Evolutionary conservation across 345 rosid genomes (phyloP).

Genomic region (Turritis glabra): DNA sequence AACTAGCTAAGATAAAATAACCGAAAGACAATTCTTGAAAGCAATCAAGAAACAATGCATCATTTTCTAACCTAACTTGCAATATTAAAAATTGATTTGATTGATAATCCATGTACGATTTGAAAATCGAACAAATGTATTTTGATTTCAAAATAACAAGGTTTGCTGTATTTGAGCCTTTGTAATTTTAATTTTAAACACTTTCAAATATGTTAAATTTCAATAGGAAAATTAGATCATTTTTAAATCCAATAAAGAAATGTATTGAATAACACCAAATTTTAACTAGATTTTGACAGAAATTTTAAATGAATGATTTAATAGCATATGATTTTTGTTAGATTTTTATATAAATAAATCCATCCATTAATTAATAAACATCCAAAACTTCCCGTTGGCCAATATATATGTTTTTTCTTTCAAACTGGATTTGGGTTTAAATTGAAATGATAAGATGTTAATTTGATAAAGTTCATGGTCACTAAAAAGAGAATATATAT

Average conservation of each 20-base stretch:
- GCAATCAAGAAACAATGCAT: not conserved
- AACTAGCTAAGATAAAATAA: too few relatives aligned
- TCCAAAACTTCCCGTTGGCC: not conserved
- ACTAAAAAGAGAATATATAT: not conserved
- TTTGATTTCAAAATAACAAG: too few relatives aligned
- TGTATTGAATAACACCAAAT: not conserved
- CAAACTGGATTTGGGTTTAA: not conserved
- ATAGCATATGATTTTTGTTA: not conserved
- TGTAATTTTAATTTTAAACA: not conserved
- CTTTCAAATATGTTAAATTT: not conserved
- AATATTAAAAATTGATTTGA: too few relatives aligned
- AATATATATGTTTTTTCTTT: not conserved
- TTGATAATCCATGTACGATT: too few relatives aligned
- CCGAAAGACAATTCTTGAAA: too few relatives aligned
- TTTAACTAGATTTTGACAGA: not conserved
- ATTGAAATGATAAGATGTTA: not conserved
- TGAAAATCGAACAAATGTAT: not conserved
- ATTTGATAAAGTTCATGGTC: too few relatives aligned
- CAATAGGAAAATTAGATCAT: not conserved
- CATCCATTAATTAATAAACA: not conserved
- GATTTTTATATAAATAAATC: not conserved
- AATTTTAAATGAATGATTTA: not conserved
- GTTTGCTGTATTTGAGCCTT: not conserved
- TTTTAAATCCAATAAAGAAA: not conserved
- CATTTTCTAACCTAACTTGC: not conserved